Evolutionary conservation across 371 early-diverging fungal genomes (phyloP), one percentile per base, ranked within the genome.

Genomic region (Mortierella sp.): DNA sequence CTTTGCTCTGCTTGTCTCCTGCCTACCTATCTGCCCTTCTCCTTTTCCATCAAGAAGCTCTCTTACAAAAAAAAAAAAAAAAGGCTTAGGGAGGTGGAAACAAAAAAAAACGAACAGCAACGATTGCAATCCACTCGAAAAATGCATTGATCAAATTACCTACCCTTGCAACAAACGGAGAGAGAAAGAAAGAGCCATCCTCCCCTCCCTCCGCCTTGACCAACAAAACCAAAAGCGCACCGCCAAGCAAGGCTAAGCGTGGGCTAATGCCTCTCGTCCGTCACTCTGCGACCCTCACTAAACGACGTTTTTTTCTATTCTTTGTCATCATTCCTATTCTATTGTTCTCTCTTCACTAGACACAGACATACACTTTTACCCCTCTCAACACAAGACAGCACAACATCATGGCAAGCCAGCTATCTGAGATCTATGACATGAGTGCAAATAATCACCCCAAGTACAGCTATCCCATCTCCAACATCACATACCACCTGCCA

Each of bases 401-500:
- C 0, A 50, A 14, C 24, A 60, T 9, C 21, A 57, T 28, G 72
- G 24, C 60, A n/a, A 75, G 48, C 45, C 65, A 5, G 63, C 50
- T 34, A 48, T 28, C 57, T 7, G 31, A 26, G 70, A 63, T 38
- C n/a, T 73, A 79, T 38, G 71, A 76, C 50, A 57, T 83, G 24
- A 13, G 79, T 13, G 38, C 42, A 65, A 77, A 76, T n/a, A 77
- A 76, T n/a, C 76, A 73, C 55, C 71, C 83, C 38, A 79, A 79
- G 21, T 86, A 86, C 68, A 31, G 58, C 11, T 75, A 82, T 26
- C 86, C 86, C 9, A n/a, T 76, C 70, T 82, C 77, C 71, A 86
- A 86, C 44, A 82, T 86, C 47, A n/a, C 86, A 16, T 86, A 86
- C 57, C 78, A 82, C 42, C 57, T 86, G 77, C 80, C 19, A 76